phyloP scores from a whole-genome alignment of 2,329 filamentous ascomycete genomes.

The Alternaria hordeiaustralica region DNA sequence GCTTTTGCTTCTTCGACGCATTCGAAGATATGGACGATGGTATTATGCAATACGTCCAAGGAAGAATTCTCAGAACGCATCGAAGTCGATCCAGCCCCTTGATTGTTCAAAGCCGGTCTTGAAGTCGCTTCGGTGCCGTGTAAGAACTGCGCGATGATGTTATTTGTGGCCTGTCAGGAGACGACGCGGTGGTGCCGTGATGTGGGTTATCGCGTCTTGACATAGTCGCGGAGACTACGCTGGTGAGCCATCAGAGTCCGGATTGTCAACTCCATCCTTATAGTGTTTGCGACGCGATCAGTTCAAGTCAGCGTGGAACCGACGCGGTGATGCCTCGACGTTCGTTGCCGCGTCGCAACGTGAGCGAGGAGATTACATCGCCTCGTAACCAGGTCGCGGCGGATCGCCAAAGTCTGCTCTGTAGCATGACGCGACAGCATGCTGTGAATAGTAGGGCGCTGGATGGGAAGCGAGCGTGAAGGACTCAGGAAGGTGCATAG shows the following conservation, averaged over 20 bases:
- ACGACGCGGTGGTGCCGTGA: not conserved
- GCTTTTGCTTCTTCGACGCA: no score
- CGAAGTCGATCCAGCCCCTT: not conserved
- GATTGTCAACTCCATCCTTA: fast-evolving
- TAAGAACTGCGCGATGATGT: not conserved
- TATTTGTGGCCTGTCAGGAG: not conserved
- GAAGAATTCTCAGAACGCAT: not conserved
- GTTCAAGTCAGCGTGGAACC: not conserved
- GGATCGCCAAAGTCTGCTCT: not conserved
- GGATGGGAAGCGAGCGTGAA: not conserved
- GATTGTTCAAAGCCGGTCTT: not conserved
- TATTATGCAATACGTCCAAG: not conserved
- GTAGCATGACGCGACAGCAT: not conserved
- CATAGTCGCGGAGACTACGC: not conserved
- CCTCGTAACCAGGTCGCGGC: not conserved
- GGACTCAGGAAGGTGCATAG: not conserved
- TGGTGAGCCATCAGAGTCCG: not conserved
- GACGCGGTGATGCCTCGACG: not conserved
- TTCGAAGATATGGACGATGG: no score
- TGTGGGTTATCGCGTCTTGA: not conserved
- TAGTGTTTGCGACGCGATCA: not conserved
- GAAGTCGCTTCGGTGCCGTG: not conserved
- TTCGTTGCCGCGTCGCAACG: fast-evolving
- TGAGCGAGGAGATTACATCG: not conserved
- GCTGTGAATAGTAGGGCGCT: not conserved